These are phyloP conservation scores for Geranium incanum DNA, from an alignment of 441 rosid genomes.

Conservation along the genomic window DNA sequence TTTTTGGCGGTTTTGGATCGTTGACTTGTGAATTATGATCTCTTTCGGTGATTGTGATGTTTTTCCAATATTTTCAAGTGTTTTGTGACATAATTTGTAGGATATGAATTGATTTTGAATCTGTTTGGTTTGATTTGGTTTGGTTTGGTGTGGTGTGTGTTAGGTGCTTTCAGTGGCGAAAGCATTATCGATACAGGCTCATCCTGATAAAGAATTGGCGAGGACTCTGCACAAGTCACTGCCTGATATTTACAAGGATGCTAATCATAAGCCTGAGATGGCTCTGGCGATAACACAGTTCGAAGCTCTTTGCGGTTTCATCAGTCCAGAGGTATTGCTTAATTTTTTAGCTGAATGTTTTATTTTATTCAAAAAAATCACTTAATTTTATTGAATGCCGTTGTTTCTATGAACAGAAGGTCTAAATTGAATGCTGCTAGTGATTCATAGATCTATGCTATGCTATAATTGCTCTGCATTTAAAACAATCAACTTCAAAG, in stretches of 20 bases:
- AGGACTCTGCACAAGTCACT: constrained; percentile 53
- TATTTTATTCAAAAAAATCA: too few species aligned
- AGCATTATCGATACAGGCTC: constrained; percentile 92
- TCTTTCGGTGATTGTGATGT: background rate
- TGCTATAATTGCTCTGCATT: background rate
- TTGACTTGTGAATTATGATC: background rate
- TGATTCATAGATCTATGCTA: background rate
- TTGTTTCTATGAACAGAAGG: too few species aligned
- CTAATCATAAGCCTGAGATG: constrained; percentile 94
- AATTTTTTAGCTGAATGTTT: background rate
- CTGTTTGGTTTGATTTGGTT: constrained; percentile 10
- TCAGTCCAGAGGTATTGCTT: constrained; percentile 46
- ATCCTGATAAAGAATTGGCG: constrained; percentile 80
- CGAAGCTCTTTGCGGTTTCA: constrained; percentile 81
- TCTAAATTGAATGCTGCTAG: background rate
- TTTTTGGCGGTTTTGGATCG: too few species aligned
- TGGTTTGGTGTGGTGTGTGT: constrained; percentile 16
- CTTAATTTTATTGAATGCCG: too few species aligned
- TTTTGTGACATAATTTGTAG: background rate
- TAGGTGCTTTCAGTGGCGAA: constrained; percentile 85
- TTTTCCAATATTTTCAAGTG: background rate
- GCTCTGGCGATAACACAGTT: constrained; percentile 86
- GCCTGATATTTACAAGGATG: constrained; percentile 71
- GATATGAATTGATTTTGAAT: background rate
- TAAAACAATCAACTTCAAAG: background rate